These are phyloP conservation scores for Pascua guehoae DNA, from an alignment of 1,284 basidiomycete genomes.

Conservation along the genomic window DNA sequence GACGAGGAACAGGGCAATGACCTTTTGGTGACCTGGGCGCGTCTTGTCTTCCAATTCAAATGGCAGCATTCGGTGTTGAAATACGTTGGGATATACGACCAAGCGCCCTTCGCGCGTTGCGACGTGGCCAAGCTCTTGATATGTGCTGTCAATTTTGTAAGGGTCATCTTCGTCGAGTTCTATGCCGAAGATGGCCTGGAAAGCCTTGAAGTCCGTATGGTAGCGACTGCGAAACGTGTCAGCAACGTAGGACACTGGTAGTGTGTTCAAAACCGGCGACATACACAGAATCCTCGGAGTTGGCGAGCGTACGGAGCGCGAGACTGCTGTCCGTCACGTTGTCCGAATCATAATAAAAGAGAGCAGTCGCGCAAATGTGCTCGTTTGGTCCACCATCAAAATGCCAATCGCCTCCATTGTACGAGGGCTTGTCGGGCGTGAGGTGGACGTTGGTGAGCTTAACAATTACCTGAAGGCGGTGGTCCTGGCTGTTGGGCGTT, in stretches of 20 bases:
- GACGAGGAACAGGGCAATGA: background rate
- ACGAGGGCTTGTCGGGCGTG: constrained; percentile 6
- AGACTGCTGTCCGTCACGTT: too few relatives aligned
- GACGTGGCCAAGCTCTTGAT: background rate
- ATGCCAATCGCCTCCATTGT: constrained; percentile 3
- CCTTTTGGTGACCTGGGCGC: background rate
- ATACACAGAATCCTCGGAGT: too few relatives aligned
- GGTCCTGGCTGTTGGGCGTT: too few relatives aligned
- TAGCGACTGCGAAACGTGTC: too few relatives aligned
- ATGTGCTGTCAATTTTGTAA: too few relatives aligned
- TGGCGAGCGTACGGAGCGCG: too few relatives aligned
- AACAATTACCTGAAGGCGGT: constrained; percentile 6
- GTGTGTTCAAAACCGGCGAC: too few relatives aligned
- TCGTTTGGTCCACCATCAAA: background rate
- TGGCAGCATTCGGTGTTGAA: background rate
- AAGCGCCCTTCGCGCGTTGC: background rate
- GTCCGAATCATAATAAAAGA: background rate
- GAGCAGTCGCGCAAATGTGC: constrained; percentile 3
- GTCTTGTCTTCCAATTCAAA: background rate
- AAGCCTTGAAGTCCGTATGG: too few relatives aligned
- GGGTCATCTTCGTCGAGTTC: too few relatives aligned
- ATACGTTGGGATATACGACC: background rate
- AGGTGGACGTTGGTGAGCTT: constrained; percentile 11
- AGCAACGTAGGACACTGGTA: too few relatives aligned
- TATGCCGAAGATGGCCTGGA: too few relatives aligned